Evolutionary conservation across 306 rosid species (phyloP), one percentile per base, ranked within the genome.

Genomic region (Clitoria ternatea): DNA sequence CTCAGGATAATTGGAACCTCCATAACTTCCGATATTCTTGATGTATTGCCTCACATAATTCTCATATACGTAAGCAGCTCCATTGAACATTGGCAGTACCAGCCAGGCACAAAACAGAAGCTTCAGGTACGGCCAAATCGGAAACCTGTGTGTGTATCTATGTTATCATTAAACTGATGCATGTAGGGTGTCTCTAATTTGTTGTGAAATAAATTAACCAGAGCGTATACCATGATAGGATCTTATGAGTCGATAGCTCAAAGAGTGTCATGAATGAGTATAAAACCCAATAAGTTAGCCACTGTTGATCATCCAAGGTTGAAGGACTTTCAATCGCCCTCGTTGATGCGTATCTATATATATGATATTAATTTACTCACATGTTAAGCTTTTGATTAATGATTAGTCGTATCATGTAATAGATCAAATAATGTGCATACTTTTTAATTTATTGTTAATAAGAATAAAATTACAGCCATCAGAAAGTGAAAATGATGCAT

Each of bases 261-360:
- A 91, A 91, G 42, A 89, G 89, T 49, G 96, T 83, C 8, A 85
- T 52, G 73, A 91, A 77, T 27, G 99, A 95, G 77, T 91, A 91
- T 6, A 91, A 45, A 66, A 95, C 80, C 99, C 99, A 95, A 71
- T 91, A 91, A 1, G 97, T 91, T 59, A 95, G 89, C 99, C 96
- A 91, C 32, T 95, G 99, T 56, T 87, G 99, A 65, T 91, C 97
- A 54, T 95, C 97, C 27, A 91, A 81, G 4, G 93, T 79, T 57
- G 97, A 80, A 75, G 99, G 92, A 66, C 89, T 95, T 78, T 95
- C 97, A 20, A 95, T 95, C 5, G 99, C 99, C 66, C 96, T 77
- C 78, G 86, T 76, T 30, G 97, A 87, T 79, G 97, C 89, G 14
- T 89, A 95, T 66, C 96, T 92, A 83, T 89, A 95, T 66, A 96